Evolutionary conservation across 2,329 filamentous ascomycete species (phyloP), one percentile per base, ranked within the genome.

Genomic region (Colletotrichum sp.): DNA sequence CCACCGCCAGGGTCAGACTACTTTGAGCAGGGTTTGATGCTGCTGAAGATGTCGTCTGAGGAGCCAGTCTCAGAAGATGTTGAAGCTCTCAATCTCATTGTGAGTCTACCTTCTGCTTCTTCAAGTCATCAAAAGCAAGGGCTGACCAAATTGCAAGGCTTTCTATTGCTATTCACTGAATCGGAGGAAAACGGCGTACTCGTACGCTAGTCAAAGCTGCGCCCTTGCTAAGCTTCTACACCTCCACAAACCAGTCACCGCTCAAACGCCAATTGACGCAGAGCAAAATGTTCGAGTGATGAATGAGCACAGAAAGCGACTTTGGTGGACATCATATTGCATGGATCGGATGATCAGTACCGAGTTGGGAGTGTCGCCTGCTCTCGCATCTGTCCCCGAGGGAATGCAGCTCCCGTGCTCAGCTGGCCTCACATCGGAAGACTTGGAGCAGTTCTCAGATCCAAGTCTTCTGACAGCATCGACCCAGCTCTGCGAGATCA

Each of bases 241-340:
- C 1, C 69, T 78, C 1, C 65, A 78, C 16, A 72, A 76, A 13
- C 73, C 73, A 30, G 5, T 6, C 9, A 44, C 21, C 5, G 4
- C 6, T 3, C 10, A 32, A n/a, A 15, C n/a, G n/a, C 8, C 49
- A 13, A 16, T 12, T 2, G 12, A 13, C 9, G 15, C 8, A 28
- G 28, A 18, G 8, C 10, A 16, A 3, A 66, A 32, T n/a, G 2
- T 26, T 4, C n/a, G 69, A 16, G 12, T 78, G 7, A n/a, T 34
- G 7, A 57, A 66, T 9, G 76, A 78, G n/a, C 76, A 78, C 24
- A 49, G 39, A n/a, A 76, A 65, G 28, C 10, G 76, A 18, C 49
- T 78, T 3, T 78, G 74, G 74, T 78, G 76, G 74, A 78, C 76
- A 5, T 73, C 76, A 6, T 78, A 69, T 26, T 78, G 74, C 57